Evolutionary conservation across 1,139 yeast genomes (phyloP).

Genomic region (Candida tunisiensis): DNA sequence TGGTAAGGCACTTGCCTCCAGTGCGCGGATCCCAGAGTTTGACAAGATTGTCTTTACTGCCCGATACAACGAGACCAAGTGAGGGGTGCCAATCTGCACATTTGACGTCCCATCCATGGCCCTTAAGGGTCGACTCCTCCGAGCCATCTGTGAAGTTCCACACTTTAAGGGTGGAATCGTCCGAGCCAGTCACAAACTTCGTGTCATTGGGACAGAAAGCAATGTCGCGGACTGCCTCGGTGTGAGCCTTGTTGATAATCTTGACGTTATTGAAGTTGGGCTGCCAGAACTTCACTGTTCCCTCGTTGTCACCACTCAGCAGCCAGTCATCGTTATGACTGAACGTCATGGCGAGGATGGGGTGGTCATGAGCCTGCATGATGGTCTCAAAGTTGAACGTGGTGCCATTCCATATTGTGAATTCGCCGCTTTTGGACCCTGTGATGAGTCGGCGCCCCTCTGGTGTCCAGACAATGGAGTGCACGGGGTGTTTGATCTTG

Average conservation of each 20-base stretch:
- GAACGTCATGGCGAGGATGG: constrained; percentile 64
- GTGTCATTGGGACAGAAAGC: constrained; percentile 84
- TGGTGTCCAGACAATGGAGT: constrained; percentile 90
- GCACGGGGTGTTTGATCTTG: constrained; percentile 83
- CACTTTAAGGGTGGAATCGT: constrained; percentile 74
- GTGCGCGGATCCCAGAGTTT: constrained; percentile 95
- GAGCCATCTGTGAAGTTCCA: constrained; percentile 90
- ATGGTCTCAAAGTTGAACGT: constrained; percentile 92
- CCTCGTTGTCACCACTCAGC: constrained; percentile 85
- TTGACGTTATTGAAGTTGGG: constrained; percentile 94
- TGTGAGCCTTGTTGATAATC: constrained; percentile 57
- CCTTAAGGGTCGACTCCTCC: constrained; percentile 66
- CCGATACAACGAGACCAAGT: constrained; percentile 43
- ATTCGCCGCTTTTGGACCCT: constrained; percentile 88
- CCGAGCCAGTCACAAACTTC: constrained; percentile 82
- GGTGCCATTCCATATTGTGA: constrained; percentile 93
- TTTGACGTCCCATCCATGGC: constrained; percentile 98
- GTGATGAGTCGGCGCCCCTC: constrained; percentile 85
- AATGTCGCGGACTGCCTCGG: constrained; percentile 71
- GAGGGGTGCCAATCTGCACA: constrained; percentile 94
- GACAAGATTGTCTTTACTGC: constrained; percentile 86
- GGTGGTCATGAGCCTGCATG: constrained; percentile 96
- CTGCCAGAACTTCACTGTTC: constrained; percentile 89
- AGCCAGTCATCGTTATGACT: constrained; percentile 93
- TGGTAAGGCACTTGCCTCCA: constrained; percentile 56